Conservation (phyloP, 1,284 basidiomycete species). For the Ceratobasidium theobromae region DNA sequence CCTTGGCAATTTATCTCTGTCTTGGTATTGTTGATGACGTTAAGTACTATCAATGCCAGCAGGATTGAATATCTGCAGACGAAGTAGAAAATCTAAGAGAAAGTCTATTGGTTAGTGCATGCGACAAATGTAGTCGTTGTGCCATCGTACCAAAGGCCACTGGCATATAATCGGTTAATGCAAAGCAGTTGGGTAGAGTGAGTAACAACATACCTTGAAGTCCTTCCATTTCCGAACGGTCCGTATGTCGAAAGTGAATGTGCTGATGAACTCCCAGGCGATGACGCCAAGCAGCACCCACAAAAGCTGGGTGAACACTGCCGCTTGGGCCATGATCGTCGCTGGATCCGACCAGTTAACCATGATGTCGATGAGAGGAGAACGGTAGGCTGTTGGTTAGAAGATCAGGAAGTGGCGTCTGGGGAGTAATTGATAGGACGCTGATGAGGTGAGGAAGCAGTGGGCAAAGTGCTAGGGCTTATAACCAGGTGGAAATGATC, state of each 20-base stretch:
- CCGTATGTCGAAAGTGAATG: background rate
- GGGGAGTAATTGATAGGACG: background rate
- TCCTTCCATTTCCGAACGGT: constrained; percentile 1
- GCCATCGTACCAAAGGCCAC: constrained; percentile 57
- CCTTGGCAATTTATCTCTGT: constrained; percentile 21
- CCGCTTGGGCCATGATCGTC: constrained; percentile 56
- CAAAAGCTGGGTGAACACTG: constrained; percentile 63
- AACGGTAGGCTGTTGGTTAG: background rate
- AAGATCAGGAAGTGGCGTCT: constrained; percentile 13
- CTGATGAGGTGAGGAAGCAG: constrained; percentile 20
- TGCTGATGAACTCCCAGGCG: constrained; percentile 15
- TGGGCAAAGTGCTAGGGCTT: background rate
- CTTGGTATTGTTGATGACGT: constrained; percentile 29
- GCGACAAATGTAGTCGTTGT: background rate
- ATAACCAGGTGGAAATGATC: too few relatives aligned
- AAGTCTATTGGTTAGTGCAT: constrained; percentile 9
- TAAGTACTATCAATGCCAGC: constrained; percentile 5
- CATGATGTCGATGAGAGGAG: constrained; percentile 45
- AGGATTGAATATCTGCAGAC: constrained; percentile 68
- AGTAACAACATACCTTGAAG: constrained; percentile 53
- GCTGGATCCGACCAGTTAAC: constrained; percentile 58
- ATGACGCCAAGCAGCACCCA: constrained; percentile 61
- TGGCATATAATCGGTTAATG: constrained; percentile 17
- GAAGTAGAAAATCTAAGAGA: constrained; percentile 63
- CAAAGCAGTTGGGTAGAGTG: background rate